Percentiles rank a stretch among this genome's conserved stretches.
phyloP scores from a whole-genome alignment of 805 yeast genomes.

The Zygoascus flipseniorum region DNA sequence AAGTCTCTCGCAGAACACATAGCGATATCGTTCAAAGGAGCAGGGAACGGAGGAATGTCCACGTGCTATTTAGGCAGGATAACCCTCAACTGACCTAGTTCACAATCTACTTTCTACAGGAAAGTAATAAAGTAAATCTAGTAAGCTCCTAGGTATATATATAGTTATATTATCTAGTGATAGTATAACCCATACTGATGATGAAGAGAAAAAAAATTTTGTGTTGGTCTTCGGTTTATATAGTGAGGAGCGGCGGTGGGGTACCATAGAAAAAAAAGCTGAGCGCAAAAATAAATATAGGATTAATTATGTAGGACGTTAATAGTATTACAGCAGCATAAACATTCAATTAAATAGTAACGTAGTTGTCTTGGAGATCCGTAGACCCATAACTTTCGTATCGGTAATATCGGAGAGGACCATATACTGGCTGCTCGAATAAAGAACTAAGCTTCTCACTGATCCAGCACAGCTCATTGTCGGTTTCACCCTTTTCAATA shows the following conservation, averaged over 20 bases:
- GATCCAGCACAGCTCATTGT: background rate
- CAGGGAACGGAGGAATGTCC: constrained; percentile 32
- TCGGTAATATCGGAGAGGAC: background rate
- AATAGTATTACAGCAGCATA: too few species aligned
- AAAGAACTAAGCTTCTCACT: background rate
- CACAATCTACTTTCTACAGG: constrained; percentile 14
- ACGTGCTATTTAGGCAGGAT: constrained; percentile 21
- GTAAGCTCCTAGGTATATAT: constrained; percentile 17
- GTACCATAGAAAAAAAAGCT: background rate
- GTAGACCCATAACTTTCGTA: background rate
- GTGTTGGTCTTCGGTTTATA: background rate
- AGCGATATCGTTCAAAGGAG: constrained; percentile 29
- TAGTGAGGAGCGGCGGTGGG: background rate
- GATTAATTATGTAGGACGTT: background rate
- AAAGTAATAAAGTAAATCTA: constrained; percentile 8
- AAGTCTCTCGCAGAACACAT: constrained; percentile 22
- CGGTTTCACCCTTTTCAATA: background rate
- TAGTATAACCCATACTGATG: constrained; percentile 25
- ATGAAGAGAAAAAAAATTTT: constrained; percentile 11
- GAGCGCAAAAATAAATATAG: background rate
- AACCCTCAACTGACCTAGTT: constrained; percentile 20
- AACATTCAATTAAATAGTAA: background rate
- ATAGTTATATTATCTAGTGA: constrained; percentile 21
- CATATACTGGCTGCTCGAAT: background rate
- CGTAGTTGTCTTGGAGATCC: background rate